A percentile compares a stretch with the other conserved stretches of the same genome.
Conservation (phyloP, 1,139 yeast species). For the Pichiaceae sp. region DNA sequence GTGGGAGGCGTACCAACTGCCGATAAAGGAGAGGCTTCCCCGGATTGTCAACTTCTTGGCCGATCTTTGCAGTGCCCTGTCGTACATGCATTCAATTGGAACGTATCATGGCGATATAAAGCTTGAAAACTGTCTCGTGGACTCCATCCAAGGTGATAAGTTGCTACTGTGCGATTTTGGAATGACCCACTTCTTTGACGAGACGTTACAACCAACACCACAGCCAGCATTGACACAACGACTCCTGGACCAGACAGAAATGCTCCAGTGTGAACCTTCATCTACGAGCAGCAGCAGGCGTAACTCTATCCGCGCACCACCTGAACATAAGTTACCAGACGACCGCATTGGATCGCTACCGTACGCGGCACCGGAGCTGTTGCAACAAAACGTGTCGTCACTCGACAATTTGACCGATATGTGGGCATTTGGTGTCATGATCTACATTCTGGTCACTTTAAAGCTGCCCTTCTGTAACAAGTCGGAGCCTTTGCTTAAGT, state of each 20-base stretch:
- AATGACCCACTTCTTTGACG: conserved; percentile 35
- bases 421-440: conserved; percentile 84
- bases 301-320: conserved; percentile 1
- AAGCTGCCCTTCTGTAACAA: conserved; percentile 76
- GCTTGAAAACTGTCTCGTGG: conserved; percentile 73
- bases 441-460: conserved; percentile 68
- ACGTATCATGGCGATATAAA: conserved; percentile 87
- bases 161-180: conserved; percentile 81
- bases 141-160: conserved; percentile 25
- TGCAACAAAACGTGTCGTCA: conserved; percentile 51
- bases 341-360: conserved; percentile 83
- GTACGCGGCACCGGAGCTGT: conserved; percentile 83
- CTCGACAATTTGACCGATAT: conserved; percentile 59
- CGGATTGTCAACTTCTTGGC: conserved; percentile 29
- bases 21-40: conserved; percentile 23
- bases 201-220: conserved; percentile 3
- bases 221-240: conserved; percentile 10
- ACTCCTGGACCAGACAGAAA: conserved; percentile 3
- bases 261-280: neutral
- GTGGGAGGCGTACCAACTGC: conserved; percentile 41
- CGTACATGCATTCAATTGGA: conserved; percentile 63
- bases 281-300: conserved; percentile 1
- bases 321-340: conserved; percentile 34
- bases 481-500: conserved; percentile 69
- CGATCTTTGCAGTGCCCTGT: conserved; percentile 56